These are phyloP conservation scores for Globisporangium apiculatum DNA, from an alignment of 352 stramenopile species.

Conservation along the genomic window DNA sequence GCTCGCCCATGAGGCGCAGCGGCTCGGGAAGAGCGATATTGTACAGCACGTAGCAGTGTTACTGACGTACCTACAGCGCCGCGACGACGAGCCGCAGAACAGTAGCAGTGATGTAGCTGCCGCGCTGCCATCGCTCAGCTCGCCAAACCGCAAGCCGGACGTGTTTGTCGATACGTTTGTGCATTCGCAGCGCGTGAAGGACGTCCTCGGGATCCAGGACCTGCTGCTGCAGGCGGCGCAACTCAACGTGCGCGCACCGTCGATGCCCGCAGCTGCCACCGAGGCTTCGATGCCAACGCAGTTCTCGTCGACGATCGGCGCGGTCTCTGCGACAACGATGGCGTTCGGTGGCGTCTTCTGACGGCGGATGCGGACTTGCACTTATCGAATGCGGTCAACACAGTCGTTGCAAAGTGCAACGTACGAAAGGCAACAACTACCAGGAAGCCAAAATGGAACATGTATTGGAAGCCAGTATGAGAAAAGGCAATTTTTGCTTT, in stretches of 20 bases:
- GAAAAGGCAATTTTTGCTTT: too few relatives aligned
- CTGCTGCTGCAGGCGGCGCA: slow-evolving; percentile 11
- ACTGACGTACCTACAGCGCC: slow-evolving; percentile 26
- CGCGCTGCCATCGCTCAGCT: not conserved
- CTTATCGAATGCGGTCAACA: not conserved
- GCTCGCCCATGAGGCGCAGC: slow-evolving; percentile 26
- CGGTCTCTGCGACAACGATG: slow-evolving; percentile 1
- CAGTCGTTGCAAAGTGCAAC: not conserved
- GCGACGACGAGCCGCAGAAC: not conserved
- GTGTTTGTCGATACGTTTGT: slow-evolving; percentile 23
- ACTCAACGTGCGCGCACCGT: slow-evolving; percentile 9
- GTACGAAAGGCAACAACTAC: not conserved
- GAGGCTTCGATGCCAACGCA: not conserved
- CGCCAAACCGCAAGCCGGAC: not conserved
- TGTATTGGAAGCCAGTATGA: too few relatives aligned
- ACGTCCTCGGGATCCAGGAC: slow-evolving; percentile 31
- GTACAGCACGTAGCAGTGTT: slow-evolving; percentile 27
- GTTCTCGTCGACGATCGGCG: not conserved
- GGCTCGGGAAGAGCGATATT: slow-evolving; percentile 17
- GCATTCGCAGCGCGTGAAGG: slow-evolving; percentile 23
- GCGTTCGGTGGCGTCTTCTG: slow-evolving; percentile 12
- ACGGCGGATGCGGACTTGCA: not conserved
- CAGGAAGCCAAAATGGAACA: too few relatives aligned
- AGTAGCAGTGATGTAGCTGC: not conserved
- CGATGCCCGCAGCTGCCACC: not conserved